These are phyloP conservation scores for Colletotrichum godetiae DNA, from an alignment of 2,329 filamentous ascomycete species.

Conservation along the genomic window DNA sequence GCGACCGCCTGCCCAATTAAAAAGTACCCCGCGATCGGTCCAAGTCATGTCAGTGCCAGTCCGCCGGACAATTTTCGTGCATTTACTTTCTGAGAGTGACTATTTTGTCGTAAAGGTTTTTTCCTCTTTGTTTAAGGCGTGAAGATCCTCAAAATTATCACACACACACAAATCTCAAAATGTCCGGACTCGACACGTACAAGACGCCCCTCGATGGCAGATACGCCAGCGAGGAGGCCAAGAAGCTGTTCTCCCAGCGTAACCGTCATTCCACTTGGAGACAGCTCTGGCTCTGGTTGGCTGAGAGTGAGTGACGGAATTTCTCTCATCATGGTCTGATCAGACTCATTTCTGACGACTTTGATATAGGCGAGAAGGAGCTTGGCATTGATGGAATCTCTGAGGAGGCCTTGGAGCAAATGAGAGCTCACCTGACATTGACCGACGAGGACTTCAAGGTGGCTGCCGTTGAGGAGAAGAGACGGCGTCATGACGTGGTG, in stretches of 20 bases:
- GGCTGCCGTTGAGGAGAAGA: conserved; percentile 81
- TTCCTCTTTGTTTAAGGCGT: neutral
- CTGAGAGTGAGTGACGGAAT: conserved; percentile 63
- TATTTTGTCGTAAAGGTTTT: neutral
- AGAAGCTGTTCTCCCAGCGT: conserved; percentile 81
- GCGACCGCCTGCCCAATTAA: conserved; percentile 23
- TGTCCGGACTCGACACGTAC: conserved; percentile 8
- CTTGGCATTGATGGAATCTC: conserved; percentile 80
- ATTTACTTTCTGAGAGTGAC: neutral
- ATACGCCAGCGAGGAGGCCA: conserved; percentile 82
- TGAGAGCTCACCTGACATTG: conserved; percentile 79
- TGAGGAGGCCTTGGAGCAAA: conserved; percentile 79
- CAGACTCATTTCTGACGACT: neutral
- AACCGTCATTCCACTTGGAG: conserved; percentile 84
- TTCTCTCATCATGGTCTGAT: neutral
- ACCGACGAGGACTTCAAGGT: conserved; percentile 83
- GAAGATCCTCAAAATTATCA: neutral
- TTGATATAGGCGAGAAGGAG: conserved; percentile 70
- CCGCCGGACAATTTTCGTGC: conserved; percentile 2
- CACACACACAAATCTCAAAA: neutral
- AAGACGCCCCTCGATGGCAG: conserved; percentile 72
- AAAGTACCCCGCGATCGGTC: conserved; percentile 21
- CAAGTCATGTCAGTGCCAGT: conserved; percentile 17
- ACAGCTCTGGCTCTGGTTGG: conserved; percentile 86
- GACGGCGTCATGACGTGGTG: conserved; percentile 63